A percentile compares a stretch with the other conserved stretches of the same genome.
Conservation (phyloP, 495 filamentous ascomycete genomes). For the Penicillium atrosanguineum region DNA sequence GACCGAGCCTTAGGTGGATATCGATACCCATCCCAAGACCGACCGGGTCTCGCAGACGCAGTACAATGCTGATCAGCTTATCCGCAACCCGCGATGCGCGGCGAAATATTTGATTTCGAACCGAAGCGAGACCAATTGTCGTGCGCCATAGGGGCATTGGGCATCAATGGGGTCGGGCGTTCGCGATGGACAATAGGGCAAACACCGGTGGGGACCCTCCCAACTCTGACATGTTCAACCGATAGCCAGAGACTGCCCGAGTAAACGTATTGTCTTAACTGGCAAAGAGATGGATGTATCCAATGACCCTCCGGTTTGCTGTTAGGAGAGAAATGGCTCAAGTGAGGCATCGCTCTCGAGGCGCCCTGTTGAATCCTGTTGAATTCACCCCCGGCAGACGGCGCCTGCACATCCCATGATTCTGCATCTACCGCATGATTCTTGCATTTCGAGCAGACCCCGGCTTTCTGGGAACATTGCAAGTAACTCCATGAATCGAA, state of each 20-base stretch:
- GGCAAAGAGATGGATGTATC: conserved; percentile 24
- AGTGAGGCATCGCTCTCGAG: conserved; percentile 9
- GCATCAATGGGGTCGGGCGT: conserved; percentile 39
- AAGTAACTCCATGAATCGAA: neutral
- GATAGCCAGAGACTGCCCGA: conserved; percentile 26
- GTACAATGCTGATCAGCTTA: conserved; percentile 20
- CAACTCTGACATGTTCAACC: conserved; percentile 38
- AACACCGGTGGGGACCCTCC: conserved; percentile 23
- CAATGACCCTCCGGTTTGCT: neutral
- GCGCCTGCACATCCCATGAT: neutral
- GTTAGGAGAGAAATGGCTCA: neutral
- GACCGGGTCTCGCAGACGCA: conserved; percentile 11
- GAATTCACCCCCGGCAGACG: conserved; percentile 2
- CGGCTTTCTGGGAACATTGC: neutral
- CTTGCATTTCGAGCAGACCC: neutral
- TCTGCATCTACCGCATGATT: conserved; percentile 9
- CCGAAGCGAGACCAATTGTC: conserved; percentile 31
- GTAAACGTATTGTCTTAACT: neutral
- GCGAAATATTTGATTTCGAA: conserved; percentile 26
- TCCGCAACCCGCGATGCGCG: conserved; percentile 22
- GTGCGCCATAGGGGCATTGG: conserved; percentile 35
- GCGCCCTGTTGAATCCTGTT: neutral
- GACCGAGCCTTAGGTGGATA: conserved; percentile 30
- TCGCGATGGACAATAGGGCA: conserved; percentile 11
- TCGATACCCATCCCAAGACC: conserved; percentile 30